These are phyloP conservation scores for Spatholobus suberectus DNA, from an alignment of 306 rosid genomes.

Conservation along the genomic window DNA sequence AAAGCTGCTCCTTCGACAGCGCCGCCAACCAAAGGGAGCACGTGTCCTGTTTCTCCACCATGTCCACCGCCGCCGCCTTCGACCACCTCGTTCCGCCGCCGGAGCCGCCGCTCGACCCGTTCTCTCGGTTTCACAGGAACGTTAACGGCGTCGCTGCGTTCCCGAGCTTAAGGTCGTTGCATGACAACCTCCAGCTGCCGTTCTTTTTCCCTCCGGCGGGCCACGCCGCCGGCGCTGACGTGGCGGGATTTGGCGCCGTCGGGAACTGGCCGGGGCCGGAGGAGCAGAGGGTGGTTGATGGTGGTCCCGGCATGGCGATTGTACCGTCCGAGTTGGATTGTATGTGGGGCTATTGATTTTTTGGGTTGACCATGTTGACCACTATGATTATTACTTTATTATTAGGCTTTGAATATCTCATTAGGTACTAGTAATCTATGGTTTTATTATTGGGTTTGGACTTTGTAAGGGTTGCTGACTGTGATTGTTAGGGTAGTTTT, in stretches of 20 bases:
- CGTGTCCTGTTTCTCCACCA: slow-evolving; percentile 99
- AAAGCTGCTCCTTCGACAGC: slow-evolving; percentile 65
- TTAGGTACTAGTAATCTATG: not conserved
- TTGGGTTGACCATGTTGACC: slow-evolving; percentile 31
- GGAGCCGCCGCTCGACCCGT: slow-evolving; percentile 39
- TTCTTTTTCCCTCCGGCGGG: slow-evolving; percentile 49
- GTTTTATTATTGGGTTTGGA: not conserved
- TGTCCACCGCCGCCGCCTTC: slow-evolving; percentile 36
- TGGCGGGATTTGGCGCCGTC: not conserved
- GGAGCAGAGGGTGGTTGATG: slow-evolving; percentile 39
- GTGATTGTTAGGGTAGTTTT: not conserved
- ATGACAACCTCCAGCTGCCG: slow-evolving; percentile 80
- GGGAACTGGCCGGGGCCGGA: slow-evolving; percentile 53
- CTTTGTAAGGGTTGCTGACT: not conserved
- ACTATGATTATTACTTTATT: not conserved
- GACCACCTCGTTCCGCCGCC: not conserved
- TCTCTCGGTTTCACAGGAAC: slow-evolving; percentile 45
- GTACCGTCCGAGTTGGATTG: slow-evolving; percentile 66
- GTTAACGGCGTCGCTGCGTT: slow-evolving; percentile 66
- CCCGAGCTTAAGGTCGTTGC: slow-evolving; percentile 78
- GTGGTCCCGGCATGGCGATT: slow-evolving; percentile 34
- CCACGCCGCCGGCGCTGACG: slow-evolving; percentile 23
- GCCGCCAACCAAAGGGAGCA: slow-evolving; percentile 70
- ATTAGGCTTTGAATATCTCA: not conserved
- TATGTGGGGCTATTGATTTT: slow-evolving; percentile 73